These are phyloP conservation scores for Daldinia sp. DNA, from an alignment of 2,329 filamentous ascomycete species.

Conservation along the genomic window DNA sequence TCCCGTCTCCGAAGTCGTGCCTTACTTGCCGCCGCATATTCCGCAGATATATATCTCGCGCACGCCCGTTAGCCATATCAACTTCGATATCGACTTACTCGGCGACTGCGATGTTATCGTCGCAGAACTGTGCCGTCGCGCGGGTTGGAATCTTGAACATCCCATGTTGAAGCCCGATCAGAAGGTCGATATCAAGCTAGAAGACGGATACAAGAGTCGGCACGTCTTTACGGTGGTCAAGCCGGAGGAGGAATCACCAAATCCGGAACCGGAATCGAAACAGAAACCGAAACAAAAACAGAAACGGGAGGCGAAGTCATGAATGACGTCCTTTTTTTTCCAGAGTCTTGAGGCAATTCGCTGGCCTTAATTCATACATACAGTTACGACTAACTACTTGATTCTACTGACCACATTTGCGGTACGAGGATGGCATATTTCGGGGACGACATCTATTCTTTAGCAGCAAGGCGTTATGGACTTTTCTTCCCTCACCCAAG, in stretches of 20 bases:
- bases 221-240: conserved; percentile 56
- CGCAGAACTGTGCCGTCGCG: conserved; percentile 83
- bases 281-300: neutral
- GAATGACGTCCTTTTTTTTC: conserved; percentile 2
- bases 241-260: conserved; percentile 4
- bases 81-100: conserved; percentile 96
- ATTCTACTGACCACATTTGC: neutral
- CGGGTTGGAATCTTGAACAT: conserved; percentile 83
- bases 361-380: neutral
- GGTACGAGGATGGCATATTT: neutral
- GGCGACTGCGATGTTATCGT: conserved; percentile 95
- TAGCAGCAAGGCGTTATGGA: conserved; percentile 33
- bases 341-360: neutral
- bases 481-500: neutral
- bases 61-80: conserved; percentile 86
- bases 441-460: conserved; percentile 2
- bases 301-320: too few relatives aligned
- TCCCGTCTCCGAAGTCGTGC: conserved; percentile 91
- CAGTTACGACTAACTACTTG: neutral
- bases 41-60: conserved; percentile 93
- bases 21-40: conserved; percentile 80
- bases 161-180: conserved; percentile 83
- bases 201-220: conserved; percentile 61
- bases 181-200: conserved; percentile 66
- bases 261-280: neutral